These are phyloP conservation scores for Colletotrichum costaricense DNA, from an alignment of 2,329 filamentous ascomycete genomes.

Conservation along the genomic window DNA sequence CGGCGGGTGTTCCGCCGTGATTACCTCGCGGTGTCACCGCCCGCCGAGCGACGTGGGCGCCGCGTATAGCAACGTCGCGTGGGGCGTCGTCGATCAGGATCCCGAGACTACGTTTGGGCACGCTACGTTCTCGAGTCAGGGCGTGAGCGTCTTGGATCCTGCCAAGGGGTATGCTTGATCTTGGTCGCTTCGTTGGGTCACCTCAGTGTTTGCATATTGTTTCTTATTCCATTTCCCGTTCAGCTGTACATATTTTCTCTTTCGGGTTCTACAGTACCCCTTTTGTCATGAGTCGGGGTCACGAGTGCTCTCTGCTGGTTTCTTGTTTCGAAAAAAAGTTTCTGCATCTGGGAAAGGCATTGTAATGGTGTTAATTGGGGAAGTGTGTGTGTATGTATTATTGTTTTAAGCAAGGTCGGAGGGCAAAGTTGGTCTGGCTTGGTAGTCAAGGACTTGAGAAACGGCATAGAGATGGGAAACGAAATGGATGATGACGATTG, in stretches of 20 bases:
- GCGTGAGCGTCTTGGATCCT: constrained; percentile 44
- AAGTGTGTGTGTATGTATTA: not conserved
- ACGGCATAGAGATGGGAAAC: not conserved
- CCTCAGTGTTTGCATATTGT: not conserved
- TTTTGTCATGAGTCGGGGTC: not conserved
- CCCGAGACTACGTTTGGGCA: constrained; percentile 48
- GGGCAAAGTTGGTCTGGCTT: too few species aligned
- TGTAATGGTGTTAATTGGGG: constrained; percentile 10
- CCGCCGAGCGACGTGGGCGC: constrained; percentile 45
- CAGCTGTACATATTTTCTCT: constrained; percentile 12
- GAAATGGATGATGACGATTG: not conserved
- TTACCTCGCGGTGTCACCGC: constrained; percentile 61
- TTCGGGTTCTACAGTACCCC: not conserved
- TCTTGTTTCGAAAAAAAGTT: not conserved
- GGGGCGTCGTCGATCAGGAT: constrained; percentile 61
- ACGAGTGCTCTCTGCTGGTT: not conserved
- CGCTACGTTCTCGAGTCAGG: constrained; percentile 1
- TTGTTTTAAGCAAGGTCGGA: not conserved
- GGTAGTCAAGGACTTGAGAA: not conserved
- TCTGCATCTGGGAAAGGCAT: constrained; percentile 7
- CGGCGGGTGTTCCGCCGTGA: constrained; percentile 63
- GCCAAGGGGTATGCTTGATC: constrained; percentile 49
- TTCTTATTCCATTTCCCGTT: not conserved
- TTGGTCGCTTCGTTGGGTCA: too few species aligned
- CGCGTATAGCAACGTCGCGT: constrained; percentile 52